phyloP scores from a whole-genome alignment of 2,329 filamentous ascomycete genomes.

The Fusarium caatingaense region DNA sequence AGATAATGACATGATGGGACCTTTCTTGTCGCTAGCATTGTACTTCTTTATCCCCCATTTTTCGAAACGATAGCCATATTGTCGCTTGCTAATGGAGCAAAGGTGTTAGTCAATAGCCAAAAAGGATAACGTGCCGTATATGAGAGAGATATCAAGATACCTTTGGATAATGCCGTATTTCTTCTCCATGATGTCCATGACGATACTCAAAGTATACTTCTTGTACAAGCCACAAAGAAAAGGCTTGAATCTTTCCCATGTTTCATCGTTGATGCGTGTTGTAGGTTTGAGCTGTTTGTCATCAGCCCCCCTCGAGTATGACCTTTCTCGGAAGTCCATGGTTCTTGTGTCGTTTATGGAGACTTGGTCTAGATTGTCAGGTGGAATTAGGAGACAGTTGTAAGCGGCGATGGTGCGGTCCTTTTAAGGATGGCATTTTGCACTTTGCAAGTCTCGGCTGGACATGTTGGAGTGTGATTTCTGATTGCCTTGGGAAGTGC shows the following conservation, averaged over 20 bases:
- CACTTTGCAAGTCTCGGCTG: slow-evolving; percentile 14
- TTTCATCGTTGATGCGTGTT: slow-evolving; percentile 39
- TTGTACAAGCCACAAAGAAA: slow-evolving; percentile 38
- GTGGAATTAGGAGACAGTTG: neutral
- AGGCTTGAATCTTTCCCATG: slow-evolving; percentile 39
- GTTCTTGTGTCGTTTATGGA: neutral
- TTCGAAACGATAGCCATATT: slow-evolving; percentile 48
- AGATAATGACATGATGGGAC: neutral
- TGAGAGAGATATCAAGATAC: slow-evolving; percentile 29
- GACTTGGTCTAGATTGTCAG: neutral
- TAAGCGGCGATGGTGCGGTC: slow-evolving; percentile 3
- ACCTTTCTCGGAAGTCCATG: slow-evolving; percentile 26
- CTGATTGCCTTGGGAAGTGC: slow-evolving; percentile 27
- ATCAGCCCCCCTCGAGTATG: slow-evolving; percentile 13
- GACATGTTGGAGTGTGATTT: slow-evolving; percentile 6
- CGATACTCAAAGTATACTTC: slow-evolving; percentile 35
- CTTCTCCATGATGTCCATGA: slow-evolving; percentile 38
- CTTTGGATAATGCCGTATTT: slow-evolving; percentile 32
- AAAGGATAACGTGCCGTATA: neutral
- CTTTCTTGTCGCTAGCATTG: slow-evolving; percentile 33
- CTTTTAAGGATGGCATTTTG: slow-evolving; percentile 29
- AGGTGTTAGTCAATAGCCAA: slow-evolving; percentile 2
- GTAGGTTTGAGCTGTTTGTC: slow-evolving; percentile 35
- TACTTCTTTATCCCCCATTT: slow-evolving; percentile 47
- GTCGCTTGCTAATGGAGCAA: slow-evolving; percentile 43